phyloP scores from a whole-genome alignment of 257 asterid genomes.

The Lantana camara region DNA sequence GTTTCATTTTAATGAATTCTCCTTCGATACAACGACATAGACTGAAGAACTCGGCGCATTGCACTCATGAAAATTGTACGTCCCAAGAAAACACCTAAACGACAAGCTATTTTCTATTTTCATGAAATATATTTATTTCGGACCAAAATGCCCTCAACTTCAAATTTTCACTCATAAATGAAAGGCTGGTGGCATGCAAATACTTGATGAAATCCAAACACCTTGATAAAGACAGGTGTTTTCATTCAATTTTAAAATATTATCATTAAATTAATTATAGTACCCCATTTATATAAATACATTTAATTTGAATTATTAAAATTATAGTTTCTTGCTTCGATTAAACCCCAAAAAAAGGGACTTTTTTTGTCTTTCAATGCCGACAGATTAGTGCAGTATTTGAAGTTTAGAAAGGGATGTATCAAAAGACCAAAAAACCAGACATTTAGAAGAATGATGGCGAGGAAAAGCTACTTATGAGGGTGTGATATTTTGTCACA shows the following conservation, averaged over 20 bases:
- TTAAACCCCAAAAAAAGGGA: too few relatives aligned
- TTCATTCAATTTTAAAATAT: too few relatives aligned
- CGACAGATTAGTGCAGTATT: slow-evolving; percentile 21
- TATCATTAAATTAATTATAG: too few relatives aligned
- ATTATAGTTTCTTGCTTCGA: too few relatives aligned
- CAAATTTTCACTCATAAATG: slow-evolving; percentile 24
- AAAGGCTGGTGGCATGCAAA: slow-evolving; percentile 16
- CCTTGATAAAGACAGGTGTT: too few relatives aligned
- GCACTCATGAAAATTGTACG: not conserved
- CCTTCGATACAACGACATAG: too few relatives aligned
- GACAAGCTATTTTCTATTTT: slow-evolving; percentile 17
- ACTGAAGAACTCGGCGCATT: too few relatives aligned
- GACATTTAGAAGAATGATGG: slow-evolving; percentile 31
- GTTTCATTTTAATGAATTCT: too few relatives aligned
- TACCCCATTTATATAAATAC: too few relatives aligned
- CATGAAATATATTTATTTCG: not conserved
- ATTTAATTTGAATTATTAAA: too few relatives aligned
- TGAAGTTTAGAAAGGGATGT: slow-evolving; percentile 37
- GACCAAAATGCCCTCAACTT: slow-evolving; percentile 27
- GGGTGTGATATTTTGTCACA: slow-evolving; percentile 9
- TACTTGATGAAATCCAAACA: slow-evolving; percentile 5
- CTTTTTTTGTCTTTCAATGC: slow-evolving; percentile 29
- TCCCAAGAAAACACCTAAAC: slow-evolving; percentile 18
- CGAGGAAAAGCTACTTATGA: slow-evolving; percentile 16
- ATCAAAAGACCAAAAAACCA: slow-evolving; percentile 38